Evolutionary conservation across 2,329 filamentous ascomycete genomes (phyloP), one percentile per base, ranked within the genome.

Genomic region (Penicillium sp.): DNA sequence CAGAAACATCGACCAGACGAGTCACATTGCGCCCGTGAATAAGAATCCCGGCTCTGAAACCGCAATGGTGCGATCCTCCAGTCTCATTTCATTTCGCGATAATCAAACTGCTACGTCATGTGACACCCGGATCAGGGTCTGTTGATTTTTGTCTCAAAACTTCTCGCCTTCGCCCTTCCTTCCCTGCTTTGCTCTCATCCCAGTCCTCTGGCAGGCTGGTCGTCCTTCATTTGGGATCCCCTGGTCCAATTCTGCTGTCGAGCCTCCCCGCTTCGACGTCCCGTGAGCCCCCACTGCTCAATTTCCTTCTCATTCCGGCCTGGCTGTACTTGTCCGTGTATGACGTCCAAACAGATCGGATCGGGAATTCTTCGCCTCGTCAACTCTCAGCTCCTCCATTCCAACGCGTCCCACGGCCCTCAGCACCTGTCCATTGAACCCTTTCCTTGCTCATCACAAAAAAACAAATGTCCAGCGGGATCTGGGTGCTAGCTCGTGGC

Each of bases 381-480:
- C 30, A 9, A 34, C 19, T 17, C 26, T 30, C 13, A n/a, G 16
- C 17, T 25, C 38, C 18, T 29, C 32, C 10, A 23, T 18, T 30
- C 9, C 16, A 11, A 39, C 29, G 16, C 27, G 16, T 11, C 14
- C n/a, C 20, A 27, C 33, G 40, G 36, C 31, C 34, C 28, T 30
- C 28, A 31, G 28, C 39, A 30, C 11, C 11, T 27, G 11, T 13
- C 25, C 14, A 7, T 27, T 33, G n/a, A n/a, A n/a, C 39, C 39
- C 7, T 14, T 7, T 29, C 47, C 45, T 28, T 34, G 32, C 33
- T 8, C 29, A 20, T 40, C 42, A n/a, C 23, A 28, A 33, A 53
- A 48, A 48, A 58, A 64, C 63, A 58, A 68, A 68, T 68, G 65
- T 68, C 62, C 63, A 64, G 52, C 60, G 53, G 54, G 58, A 56